A percentile compares a stretch with the other conserved stretches of the same genome.
These are phyloP conservation scores for Brasenia schreberi DNA, from an alignment of 164 flowering plant species.

Conservation along the genomic window DNA sequence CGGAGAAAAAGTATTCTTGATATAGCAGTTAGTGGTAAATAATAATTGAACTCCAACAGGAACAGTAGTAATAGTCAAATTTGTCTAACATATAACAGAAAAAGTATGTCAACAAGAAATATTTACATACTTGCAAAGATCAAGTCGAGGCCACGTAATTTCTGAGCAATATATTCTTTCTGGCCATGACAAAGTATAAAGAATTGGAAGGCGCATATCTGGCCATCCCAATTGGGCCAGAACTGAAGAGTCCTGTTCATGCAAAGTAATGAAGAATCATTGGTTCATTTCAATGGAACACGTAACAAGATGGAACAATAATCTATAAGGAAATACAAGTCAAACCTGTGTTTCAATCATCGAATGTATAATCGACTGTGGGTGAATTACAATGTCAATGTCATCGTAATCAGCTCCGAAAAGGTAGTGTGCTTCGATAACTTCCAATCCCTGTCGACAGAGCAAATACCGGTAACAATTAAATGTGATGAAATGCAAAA, in stretches of 20 bases:
- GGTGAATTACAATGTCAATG: constrained; percentile 92
- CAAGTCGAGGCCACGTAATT: constrained; percentile 96
- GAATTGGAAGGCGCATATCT: constrained; percentile 96
- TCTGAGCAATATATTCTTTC: constrained; percentile 88
- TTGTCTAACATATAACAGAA: background rate
- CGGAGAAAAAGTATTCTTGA: no score
- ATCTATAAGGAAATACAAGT: background rate
- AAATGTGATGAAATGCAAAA: background rate
- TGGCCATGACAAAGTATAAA: constrained; percentile 96
- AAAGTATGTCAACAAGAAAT: background rate
- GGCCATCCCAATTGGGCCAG: constrained; percentile 97
- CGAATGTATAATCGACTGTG: constrained; percentile 93
- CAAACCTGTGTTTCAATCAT: constrained; percentile 97
- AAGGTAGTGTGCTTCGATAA: constrained; percentile 95
- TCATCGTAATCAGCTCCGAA: constrained; percentile 91
- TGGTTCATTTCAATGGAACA: background rate
- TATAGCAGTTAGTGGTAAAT: no score
- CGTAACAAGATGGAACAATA: background rate
- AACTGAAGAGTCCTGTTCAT: constrained; percentile 78
- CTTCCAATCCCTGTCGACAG: constrained; percentile 76
- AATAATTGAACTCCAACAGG: background rate
- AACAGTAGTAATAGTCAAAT: background rate
- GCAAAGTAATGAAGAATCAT: constrained; percentile 1
- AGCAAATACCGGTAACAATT: background rate
- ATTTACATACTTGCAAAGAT: constrained; percentile 80